These are phyloP conservation scores for Tolypocladium pustulatum DNA, from an alignment of 2,329 filamentous ascomycete species.

Conservation along the genomic window DNA sequence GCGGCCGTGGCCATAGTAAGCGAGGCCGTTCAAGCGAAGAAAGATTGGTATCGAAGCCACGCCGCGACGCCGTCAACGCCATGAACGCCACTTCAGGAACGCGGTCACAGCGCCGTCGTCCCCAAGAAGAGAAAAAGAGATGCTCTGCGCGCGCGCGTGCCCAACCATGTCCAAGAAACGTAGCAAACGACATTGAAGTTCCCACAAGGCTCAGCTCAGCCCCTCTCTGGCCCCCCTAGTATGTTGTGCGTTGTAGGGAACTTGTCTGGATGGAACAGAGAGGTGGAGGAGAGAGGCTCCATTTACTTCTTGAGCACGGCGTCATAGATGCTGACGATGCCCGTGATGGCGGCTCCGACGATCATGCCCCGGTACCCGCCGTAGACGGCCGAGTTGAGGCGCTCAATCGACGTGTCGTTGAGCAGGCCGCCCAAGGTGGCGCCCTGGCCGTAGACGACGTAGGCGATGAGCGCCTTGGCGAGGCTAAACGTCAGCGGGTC, in stretches of 20 bases:
- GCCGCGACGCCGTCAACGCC: conserved; percentile 18
- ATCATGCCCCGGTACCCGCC: conserved; percentile 62
- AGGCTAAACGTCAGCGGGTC: conserved; percentile 90
- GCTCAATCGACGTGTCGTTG: conserved; percentile 45
- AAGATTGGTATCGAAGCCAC: conserved; percentile 19
- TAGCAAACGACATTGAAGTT: not conserved
- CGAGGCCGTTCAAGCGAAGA: conserved; percentile 1
- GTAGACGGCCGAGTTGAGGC: conserved; percentile 57
- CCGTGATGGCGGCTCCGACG: conserved; percentile 57
- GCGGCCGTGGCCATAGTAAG: not conserved
- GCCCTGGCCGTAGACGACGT: conserved; percentile 65
- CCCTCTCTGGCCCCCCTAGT: not conserved
- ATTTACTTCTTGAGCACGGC: conserved; percentile 58
- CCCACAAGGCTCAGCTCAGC: not conserved
- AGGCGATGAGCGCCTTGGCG: conserved; percentile 71
- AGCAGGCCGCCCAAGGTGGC: conserved; percentile 53
- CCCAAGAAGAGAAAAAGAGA: conserved; percentile 2
- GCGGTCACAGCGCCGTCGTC: not conserved
- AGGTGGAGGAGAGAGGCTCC: not conserved
- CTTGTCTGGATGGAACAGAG: not conserved
- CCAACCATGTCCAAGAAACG: not conserved
- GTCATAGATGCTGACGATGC: conserved; percentile 64
- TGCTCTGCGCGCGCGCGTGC: not conserved
- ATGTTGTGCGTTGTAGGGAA: not conserved
- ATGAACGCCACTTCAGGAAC: conserved; percentile 16